Evolutionary conservation across 768 basidiomycete species (phyloP).

Genomic region (Cystoderma amianthinum): DNA sequence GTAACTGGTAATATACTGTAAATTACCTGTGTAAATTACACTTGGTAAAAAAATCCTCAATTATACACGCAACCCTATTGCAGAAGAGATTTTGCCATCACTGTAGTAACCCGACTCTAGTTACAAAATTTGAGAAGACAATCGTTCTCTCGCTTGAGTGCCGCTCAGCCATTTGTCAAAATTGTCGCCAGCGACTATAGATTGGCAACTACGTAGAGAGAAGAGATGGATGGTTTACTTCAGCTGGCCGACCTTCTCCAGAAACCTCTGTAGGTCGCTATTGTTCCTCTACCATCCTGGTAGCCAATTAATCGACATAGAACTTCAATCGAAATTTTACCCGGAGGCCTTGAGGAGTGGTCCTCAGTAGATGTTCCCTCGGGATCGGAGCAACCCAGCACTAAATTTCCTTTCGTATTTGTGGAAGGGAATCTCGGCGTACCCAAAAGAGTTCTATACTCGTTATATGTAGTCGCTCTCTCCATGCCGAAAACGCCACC

Average conservation of each 20-base stretch:
- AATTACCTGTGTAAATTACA: no score
- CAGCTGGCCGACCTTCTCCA: slow-evolving; percentile 17
- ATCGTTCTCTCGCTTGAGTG: neutral
- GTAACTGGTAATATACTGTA: no score
- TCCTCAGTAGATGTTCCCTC: slow-evolving; percentile 10
- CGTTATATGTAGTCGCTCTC: slow-evolving; percentile 41
- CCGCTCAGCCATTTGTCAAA: no score
- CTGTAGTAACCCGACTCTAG: no score
- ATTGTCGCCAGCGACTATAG: neutral
- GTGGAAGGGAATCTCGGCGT: slow-evolving; percentile 57
- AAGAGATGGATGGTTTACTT: no score
- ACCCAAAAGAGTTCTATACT: slow-evolving; percentile 49
- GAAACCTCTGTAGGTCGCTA: slow-evolving; percentile 16
- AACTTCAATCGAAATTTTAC: slow-evolving; percentile 53
- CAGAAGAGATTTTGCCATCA: no score
- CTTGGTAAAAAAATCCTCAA: no score
- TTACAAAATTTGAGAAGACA: no score
- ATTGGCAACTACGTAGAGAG: neutral
- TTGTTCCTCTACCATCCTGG: neutral
- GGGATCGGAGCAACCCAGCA: slow-evolving; percentile 13
- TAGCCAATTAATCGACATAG: slow-evolving; percentile 14
- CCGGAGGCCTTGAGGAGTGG: slow-evolving; percentile 50
- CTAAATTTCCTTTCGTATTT: slow-evolving; percentile 45
- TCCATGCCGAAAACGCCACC: slow-evolving; percentile 11
- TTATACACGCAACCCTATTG: no score